Evolutionary conservation across 352 stramenopile species (phyloP).

Genomic region (Globisporangium heterothallicum): DNA sequence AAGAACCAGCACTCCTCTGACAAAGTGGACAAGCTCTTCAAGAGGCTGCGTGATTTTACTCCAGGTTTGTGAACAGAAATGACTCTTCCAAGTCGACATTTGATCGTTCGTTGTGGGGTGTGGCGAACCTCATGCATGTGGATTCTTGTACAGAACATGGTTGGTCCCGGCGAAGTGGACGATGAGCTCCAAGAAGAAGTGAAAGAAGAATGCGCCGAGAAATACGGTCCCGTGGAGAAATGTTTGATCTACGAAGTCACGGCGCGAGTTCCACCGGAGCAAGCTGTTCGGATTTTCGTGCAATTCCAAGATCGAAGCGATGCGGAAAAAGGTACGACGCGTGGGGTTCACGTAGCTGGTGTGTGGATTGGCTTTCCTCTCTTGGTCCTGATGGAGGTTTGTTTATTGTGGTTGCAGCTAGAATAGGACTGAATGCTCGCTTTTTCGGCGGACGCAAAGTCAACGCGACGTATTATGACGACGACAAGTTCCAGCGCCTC

Average conservation of each 20-base stretch:
- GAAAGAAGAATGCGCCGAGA: constrained; percentile 78
- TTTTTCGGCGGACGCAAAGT: constrained; percentile 89
- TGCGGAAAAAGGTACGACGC: constrained; percentile 70
- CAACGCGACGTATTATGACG: constrained; percentile 76
- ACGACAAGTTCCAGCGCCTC: constrained; percentile 61
- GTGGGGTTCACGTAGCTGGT: no score
- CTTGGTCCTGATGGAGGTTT: neutral
- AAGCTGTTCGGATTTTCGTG: constrained; percentile 89
- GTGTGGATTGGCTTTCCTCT: no score
- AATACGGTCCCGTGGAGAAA: constrained; percentile 74
- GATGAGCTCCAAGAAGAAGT: constrained; percentile 85
- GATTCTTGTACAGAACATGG: constrained; percentile 80
- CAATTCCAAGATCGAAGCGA: constrained; percentile 64
- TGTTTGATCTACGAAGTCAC: constrained; percentile 75
- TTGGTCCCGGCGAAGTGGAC: constrained; percentile 86
- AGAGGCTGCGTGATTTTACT: constrained; percentile 25
- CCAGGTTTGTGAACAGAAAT: constrained; percentile 15
- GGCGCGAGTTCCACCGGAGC: constrained; percentile 38
- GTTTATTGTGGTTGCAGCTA: constrained; percentile 29
- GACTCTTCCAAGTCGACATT: no score
- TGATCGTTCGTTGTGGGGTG: no score
- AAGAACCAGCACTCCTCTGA: no score
- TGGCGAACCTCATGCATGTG: no score
- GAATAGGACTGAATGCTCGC: constrained; percentile 75
- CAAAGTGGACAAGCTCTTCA: neutral